Evolutionary conservation across 2,329 filamentous ascomycete species (phyloP).

Genomic region (Curvularia eragrostidis): DNA sequence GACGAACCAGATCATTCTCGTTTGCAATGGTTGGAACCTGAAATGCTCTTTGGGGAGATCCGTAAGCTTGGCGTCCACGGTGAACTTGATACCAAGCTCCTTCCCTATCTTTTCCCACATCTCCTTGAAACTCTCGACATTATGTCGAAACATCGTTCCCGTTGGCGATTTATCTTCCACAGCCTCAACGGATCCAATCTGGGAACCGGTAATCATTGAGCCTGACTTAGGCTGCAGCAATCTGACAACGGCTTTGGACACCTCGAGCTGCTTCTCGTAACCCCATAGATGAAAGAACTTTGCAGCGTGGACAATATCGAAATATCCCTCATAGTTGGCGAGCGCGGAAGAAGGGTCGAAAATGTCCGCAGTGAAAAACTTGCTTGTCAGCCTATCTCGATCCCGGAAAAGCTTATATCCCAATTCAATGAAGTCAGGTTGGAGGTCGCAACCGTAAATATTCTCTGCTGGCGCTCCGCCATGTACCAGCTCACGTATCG

Average conservation of each 20-base stretch:
- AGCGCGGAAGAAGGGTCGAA: conserved; percentile 45
- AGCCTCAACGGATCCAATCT: conserved; percentile 52
- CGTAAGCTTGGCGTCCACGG: conserved; percentile 27
- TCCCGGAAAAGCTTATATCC: conserved; percentile 54
- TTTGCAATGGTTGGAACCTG: conserved; percentile 21
- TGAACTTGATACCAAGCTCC: conserved; percentile 36
- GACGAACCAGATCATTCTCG: conserved; percentile 31
- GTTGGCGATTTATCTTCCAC: conserved; percentile 25
- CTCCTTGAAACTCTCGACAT: conserved; percentile 41
- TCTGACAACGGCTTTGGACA: conserved; percentile 42
- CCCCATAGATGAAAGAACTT: conserved; percentile 54
- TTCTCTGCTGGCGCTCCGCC: conserved; percentile 51
- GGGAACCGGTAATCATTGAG: conserved; percentile 60
- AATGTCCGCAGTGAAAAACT: conserved; percentile 61
- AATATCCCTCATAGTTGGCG: conserved; percentile 31
- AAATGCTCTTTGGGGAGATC: conserved; percentile 16
- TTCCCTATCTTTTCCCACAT: conserved; percentile 51
- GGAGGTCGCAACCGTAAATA: conserved; percentile 51
- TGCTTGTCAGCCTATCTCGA: conserved; percentile 51
- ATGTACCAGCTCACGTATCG: conserved; percentile 49
- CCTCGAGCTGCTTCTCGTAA: conserved; percentile 42
- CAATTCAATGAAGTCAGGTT: conserved; percentile 58
- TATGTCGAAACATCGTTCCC: conserved; percentile 42
- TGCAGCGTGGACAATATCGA: conserved; percentile 52
- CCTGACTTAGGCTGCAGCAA: conserved; percentile 50